Percentiles rank a stretch among this genome's conserved stretches.
These are phyloP conservation scores for Claviceps sorghi DNA, from an alignment of 2,329 filamentous ascomycete species.

Conservation along the genomic window DNA sequence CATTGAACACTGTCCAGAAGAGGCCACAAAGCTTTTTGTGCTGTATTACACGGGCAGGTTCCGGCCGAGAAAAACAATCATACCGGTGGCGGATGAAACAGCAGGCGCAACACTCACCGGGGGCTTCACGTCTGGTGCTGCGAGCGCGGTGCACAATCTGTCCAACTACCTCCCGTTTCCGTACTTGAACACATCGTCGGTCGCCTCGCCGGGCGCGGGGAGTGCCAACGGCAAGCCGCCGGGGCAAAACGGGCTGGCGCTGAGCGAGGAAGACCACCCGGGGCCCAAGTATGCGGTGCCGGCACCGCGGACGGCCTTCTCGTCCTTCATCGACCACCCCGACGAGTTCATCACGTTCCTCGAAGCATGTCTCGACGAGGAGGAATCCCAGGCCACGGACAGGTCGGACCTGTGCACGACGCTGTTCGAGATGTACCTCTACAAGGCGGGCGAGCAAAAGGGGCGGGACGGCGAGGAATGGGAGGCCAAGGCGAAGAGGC, in stretches of 20 bases:
- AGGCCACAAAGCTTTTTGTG: slow-evolving; percentile 78
- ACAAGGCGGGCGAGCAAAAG: slow-evolving; percentile 67
- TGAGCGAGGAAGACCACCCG: slow-evolving; percentile 32
- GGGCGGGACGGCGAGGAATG: slow-evolving; percentile 55
- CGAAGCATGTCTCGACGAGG: slow-evolving; percentile 68
- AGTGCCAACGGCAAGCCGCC: slow-evolving; percentile 33
- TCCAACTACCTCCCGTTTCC: slow-evolving; percentile 71
- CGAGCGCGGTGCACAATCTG: slow-evolving; percentile 71
- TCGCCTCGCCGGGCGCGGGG: slow-evolving; percentile 34
- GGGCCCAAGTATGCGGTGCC: slow-evolving; percentile 58
- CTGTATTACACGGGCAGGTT: slow-evolving; percentile 89
- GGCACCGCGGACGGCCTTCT: slow-evolving; percentile 78
- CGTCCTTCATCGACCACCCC: slow-evolving; percentile 87
- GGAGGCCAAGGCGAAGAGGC: slow-evolving; percentile 78
- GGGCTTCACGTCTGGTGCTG: slow-evolving; percentile 42
- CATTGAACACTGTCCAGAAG: slow-evolving; percentile 68
- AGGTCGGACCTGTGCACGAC: slow-evolving; percentile 84
- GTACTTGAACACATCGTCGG: slow-evolving; percentile 56
- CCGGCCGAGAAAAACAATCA: slow-evolving; percentile 45
- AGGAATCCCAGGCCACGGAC: slow-evolving; percentile 56
- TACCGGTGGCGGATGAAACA: slow-evolving; percentile 21
- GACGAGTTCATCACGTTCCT: slow-evolving; percentile 86
- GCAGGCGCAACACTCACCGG: slow-evolving; percentile 19
- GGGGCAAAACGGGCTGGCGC: slow-evolving; percentile 34
- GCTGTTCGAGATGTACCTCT: slow-evolving; percentile 93